Evolutionary conservation across 306 rosid genomes (phyloP), one percentile per base, ranked within the genome.

Genomic region (Vigna reflexopilosa): DNA sequence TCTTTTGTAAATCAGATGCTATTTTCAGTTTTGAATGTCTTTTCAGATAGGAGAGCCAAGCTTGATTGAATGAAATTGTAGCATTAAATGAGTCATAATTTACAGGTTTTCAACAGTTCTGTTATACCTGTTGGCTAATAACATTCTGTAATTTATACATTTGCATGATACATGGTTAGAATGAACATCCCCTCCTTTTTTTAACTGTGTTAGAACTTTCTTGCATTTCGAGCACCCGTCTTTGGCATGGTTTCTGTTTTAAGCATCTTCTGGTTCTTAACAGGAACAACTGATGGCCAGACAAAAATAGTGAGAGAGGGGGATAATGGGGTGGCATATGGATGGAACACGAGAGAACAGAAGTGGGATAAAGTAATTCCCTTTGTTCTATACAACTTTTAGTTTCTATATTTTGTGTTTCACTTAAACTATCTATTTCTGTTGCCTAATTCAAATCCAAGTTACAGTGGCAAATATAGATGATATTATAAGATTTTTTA

Each of bases 251-350:
- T 70, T 15, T 57, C 45, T 52, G 1, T 13, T 73, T 75, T 62
- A 70, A 77, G 57, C 12, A 48, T 73, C 81, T 17, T 80, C 62
- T 65, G 80, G 50, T 73, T 83, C 76, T 79, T 73, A 80, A 76
- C 97, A 95, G 98, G 98, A 86, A 85, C 95, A 69, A 88, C 88
- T 82, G 91, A 92, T 64, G 98, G 97, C 62, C 98, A 95, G 87
- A 94, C 98, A 64, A 95, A 92, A 77, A 87, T 95, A 67, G 83
- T 92, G 63, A 92, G 98, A 86, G 98, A 95, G 86, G 98, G 98
- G 72, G 98, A 95, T 85, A 92, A 91, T 81, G 98, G 97, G 67
- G 91, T 95, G 70, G 98, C 98, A 50, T 92, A 95, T 89, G 87
- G 93, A 30, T 95, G 98, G 98, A 92, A 89, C 83, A 76, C 76